These are phyloP conservation scores for Pseudonitzschia multistriata DNA, from an alignment of 108 stramenopile species.

Conservation along the genomic window DNA sequence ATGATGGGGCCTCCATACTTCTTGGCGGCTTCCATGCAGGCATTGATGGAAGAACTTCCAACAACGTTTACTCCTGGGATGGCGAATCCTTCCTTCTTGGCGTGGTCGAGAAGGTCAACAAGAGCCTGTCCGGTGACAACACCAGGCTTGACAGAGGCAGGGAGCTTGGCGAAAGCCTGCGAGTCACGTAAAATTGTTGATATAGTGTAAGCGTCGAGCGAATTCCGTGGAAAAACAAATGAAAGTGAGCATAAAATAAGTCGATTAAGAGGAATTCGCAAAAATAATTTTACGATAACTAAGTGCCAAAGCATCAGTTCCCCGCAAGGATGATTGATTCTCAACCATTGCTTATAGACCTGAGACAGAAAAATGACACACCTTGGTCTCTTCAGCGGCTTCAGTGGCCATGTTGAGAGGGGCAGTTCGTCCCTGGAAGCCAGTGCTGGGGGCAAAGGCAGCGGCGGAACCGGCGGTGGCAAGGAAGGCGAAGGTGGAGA, in stretches of 20 bases:
- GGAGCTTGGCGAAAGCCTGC: slow-evolving; percentile 85
- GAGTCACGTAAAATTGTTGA: neutral
- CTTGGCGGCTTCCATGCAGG: slow-evolving; percentile 93
- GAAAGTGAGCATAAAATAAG: neutral
- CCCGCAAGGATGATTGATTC: too few relatives aligned
- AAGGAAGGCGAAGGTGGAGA: slow-evolving; percentile 53
- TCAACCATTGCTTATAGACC: too few relatives aligned
- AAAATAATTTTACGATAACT: neutral
- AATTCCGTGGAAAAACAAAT: neutral
- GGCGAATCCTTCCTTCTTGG: slow-evolving; percentile 86
- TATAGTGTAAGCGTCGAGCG: neutral
- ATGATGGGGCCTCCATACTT: slow-evolving; percentile 91
- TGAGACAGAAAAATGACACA: slow-evolving; percentile 12
- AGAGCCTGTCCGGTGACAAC: slow-evolving; percentile 89
- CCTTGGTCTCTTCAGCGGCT: slow-evolving; percentile 50
- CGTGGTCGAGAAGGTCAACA: slow-evolving; percentile 79
- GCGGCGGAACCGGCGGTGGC: slow-evolving; percentile 43
- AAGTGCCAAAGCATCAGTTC: too few relatives aligned
- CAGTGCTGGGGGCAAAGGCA: slow-evolving; percentile 58
- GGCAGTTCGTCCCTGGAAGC: slow-evolving; percentile 40
- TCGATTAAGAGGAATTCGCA: neutral
- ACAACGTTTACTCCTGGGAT: slow-evolving; percentile 96
- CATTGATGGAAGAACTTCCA: slow-evolving; percentile 89
- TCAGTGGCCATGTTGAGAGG: slow-evolving; percentile 67
- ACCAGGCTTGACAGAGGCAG: slow-evolving; percentile 87